These are phyloP conservation scores for Heracleum sosnowskyi DNA, from an alignment of 129 eudicot genomes.

Conservation along the genomic window DNA sequence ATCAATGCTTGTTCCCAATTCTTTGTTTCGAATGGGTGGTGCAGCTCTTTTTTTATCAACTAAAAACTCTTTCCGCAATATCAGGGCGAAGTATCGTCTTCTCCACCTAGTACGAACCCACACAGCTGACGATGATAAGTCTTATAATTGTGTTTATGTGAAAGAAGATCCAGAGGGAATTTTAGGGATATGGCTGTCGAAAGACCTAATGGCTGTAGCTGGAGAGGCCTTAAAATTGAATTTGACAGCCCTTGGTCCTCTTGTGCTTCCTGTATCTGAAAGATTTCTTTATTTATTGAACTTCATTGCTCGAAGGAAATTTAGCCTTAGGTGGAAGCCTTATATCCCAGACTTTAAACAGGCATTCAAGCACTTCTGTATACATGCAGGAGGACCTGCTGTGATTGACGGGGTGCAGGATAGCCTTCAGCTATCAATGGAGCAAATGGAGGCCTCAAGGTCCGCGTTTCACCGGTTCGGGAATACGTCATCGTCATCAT, in stretches of 20 bases:
- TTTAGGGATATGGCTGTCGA: slow-evolving; percentile 10
- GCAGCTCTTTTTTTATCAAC: slow-evolving; percentile 6
- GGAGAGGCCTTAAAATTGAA: slow-evolving; percentile 15
- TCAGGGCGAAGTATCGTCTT: slow-evolving; percentile 12
- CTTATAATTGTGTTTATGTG: background rate
- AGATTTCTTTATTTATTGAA: background rate
- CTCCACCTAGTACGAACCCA: slow-evolving; percentile 14
- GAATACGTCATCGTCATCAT: slow-evolving; percentile 4
- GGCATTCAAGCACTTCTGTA: slow-evolving; percentile 15
- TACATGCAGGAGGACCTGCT: slow-evolving; percentile 14
- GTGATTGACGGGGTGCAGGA: slow-evolving; percentile 15
- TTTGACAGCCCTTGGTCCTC: slow-evolving; percentile 13
- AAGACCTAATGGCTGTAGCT: slow-evolving; percentile 11
- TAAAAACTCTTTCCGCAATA: background rate
- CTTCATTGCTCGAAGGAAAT: background rate
- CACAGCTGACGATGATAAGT: slow-evolving; percentile 5
- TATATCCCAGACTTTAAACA: slow-evolving; percentile 15
- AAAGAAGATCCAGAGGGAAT: slow-evolving; percentile 8
- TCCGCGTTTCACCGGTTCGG: slow-evolving; percentile 8
- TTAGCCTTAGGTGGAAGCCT: slow-evolving; percentile 4
- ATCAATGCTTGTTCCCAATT: slow-evolving; percentile 12
- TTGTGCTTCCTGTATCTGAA: slow-evolving; percentile 13
- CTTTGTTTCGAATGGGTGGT: slow-evolving; percentile 16
- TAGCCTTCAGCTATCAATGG: slow-evolving; percentile 6
- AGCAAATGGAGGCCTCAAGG: slow-evolving; percentile 19